These are phyloP conservation scores for Trametes hirsuta DNA, from an alignment of 1,284 basidiomycete genomes.

Conservation along the genomic window DNA sequence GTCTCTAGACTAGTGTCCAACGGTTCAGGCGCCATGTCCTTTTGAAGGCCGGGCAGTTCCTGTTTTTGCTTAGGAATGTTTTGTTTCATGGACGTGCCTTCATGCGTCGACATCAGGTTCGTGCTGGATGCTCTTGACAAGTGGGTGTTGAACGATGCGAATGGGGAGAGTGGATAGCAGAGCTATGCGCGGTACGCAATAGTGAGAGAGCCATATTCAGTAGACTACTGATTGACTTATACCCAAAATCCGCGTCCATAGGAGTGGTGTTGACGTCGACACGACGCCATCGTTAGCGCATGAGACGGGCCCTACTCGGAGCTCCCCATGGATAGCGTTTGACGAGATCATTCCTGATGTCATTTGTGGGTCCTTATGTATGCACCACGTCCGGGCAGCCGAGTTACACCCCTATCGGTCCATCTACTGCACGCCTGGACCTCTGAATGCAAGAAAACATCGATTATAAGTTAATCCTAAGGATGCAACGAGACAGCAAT, in stretches of 20 bases:
- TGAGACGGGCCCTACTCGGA: neutral
- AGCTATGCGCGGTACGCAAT: neutral
- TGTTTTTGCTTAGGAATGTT: slow-evolving; percentile 42
- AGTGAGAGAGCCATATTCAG: neutral
- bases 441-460: neutral
- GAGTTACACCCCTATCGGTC: too few species aligned
- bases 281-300: neutral
- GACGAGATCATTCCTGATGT: neutral
- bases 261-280: neutral
- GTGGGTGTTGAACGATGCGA: too few species aligned
- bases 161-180: neutral
- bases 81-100: slow-evolving; percentile 28
- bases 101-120: slow-evolving; percentile 16
- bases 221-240: neutral
- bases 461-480: slow-evolving; percentile 10
- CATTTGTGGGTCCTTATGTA: slow-evolving; percentile 11
- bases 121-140: too few species aligned
- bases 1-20: slow-evolving; percentile 48
- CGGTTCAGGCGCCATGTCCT: slow-evolving; percentile 39
- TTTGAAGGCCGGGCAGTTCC: slow-evolving; percentile 50
- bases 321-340: neutral
- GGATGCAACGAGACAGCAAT: neutral
- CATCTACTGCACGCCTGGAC: too few species aligned
- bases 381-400: neutral
- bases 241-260: neutral